Percentiles rank a stretch among this genome's conserved stretches.
These are phyloP conservation scores for Phytophthora tubulina DNA, from an alignment of 352 stramenopile genomes.

Conservation along the genomic window DNA sequence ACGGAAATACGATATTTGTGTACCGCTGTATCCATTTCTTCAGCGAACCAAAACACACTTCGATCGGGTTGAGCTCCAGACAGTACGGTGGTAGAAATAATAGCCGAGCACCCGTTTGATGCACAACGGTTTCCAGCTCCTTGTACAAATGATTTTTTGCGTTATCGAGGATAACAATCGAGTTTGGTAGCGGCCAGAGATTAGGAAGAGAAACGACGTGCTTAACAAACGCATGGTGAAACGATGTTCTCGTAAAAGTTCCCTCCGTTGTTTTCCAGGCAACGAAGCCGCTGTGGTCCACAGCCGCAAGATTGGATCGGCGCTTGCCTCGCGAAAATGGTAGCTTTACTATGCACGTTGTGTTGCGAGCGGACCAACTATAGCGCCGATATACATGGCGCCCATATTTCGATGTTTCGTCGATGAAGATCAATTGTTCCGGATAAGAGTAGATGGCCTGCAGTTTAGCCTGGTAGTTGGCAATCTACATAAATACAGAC, in stretches of 20 bases:
- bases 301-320: constrained; percentile 4
- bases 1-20: constrained; percentile 8
- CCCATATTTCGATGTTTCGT: constrained; percentile 10
- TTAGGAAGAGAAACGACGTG: constrained; percentile 1
- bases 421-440: constrained; percentile 12
- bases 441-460: constrained; percentile 11
- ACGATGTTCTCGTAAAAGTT: constrained; percentile 8
- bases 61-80: constrained; percentile 2
- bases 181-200: constrained; percentile 5
- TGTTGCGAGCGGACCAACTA: constrained; percentile 10
- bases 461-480: constrained; percentile 7
- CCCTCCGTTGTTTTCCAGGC: background rate
- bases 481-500: background rate
- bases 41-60: constrained; percentile 14
- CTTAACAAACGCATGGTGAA: constrained; percentile 8
- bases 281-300: constrained; percentile 8
- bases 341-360: constrained; percentile 7
- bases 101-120: constrained; percentile 7
- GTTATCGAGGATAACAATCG: constrained; percentile 15
- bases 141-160: constrained; percentile 15
- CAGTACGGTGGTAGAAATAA: constrained; percentile 8
- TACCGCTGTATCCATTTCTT: constrained; percentile 16
- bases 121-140: constrained; percentile 3
- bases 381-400: constrained; percentile 8
- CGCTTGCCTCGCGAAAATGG: constrained; percentile 21